phyloP scores from a whole-genome alignment of 2,329 filamentous ascomycete species.

The Verticillium dahliae region DNA sequence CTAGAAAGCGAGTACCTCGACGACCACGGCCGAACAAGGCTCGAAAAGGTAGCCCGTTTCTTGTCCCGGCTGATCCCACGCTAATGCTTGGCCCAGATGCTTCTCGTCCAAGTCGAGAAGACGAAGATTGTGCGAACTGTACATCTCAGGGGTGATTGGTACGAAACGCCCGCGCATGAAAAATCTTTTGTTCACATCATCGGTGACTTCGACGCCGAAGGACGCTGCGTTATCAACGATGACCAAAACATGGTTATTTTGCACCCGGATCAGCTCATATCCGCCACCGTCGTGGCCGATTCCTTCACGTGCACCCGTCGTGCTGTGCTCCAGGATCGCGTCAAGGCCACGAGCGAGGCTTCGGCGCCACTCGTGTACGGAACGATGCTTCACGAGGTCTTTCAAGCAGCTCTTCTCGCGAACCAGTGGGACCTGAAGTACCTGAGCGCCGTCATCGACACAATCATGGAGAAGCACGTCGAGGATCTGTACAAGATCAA shows the following conservation, averaged over 20 bases:
- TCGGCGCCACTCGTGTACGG: constrained; percentile 83
- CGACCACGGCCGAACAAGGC: constrained; percentile 49
- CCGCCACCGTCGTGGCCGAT: constrained; percentile 91
- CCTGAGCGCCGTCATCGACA: constrained; percentile 59
- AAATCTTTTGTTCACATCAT: constrained; percentile 83
- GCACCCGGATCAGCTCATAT: constrained; percentile 92
- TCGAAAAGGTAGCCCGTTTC: constrained; percentile 61
- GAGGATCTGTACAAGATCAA: constrained; percentile 88
- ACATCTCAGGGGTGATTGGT: constrained; percentile 79
- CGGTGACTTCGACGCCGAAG: constrained; percentile 62
- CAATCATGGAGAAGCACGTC: constrained; percentile 67
- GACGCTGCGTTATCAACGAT: constrained; percentile 79
- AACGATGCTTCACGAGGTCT: constrained; percentile 89
- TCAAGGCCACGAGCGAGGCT: constrained; percentile 81
- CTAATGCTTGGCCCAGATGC: constrained; percentile 47
- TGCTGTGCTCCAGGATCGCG: constrained; percentile 87
- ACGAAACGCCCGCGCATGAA: constrained; percentile 67
- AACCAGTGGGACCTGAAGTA: constrained; percentile 75
- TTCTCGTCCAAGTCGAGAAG: constrained; percentile 76
- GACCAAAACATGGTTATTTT: constrained; percentile 78
- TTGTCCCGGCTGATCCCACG: constrained; percentile 8
- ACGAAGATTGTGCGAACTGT: constrained; percentile 61
- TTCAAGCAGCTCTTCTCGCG: constrained; percentile 79
- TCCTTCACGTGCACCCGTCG: constrained; percentile 88
- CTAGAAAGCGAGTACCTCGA: constrained; percentile 63